phyloP scores from a whole-genome alignment of 2,329 filamentous ascomycete species.

The Xylaria sp. region DNA sequence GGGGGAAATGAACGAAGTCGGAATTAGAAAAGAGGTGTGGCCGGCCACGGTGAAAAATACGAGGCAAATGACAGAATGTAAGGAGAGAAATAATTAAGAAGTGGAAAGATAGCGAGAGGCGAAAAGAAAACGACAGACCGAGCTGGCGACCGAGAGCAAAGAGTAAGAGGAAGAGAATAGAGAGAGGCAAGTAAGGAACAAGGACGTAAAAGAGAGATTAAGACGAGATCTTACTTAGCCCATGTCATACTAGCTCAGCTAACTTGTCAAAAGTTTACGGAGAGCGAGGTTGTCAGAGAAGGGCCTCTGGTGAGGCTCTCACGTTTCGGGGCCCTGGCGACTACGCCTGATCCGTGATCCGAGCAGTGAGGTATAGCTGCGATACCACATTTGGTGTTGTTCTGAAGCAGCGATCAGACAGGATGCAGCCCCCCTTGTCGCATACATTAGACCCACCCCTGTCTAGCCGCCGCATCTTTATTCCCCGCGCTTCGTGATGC shows the following conservation, averaged over 20 bases:
- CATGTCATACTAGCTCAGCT: constrained; percentile 10
- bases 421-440: constrained; percentile 30
- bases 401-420: constrained; percentile 42
- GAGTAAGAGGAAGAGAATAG: constrained; percentile 30
- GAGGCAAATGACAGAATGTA: constrained; percentile 2
- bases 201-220: constrained; percentile 11
- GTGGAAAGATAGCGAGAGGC: constrained; percentile 38
- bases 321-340: constrained; percentile 30
- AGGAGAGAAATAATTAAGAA: constrained; percentile 27
- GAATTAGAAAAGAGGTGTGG: constrained; percentile 40
- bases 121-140: constrained; percentile 36
- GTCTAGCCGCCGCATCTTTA: constrained; percentile 28
- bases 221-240: constrained; percentile 11
- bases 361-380: constrained; percentile 26
- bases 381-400: constrained; percentile 30
- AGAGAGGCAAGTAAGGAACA: constrained; percentile 16
- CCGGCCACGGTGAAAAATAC: constrained; percentile 40
- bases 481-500: constrained; percentile 30
- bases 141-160: constrained; percentile 41
- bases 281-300: constrained; percentile 18
- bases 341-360: constrained; percentile 31
- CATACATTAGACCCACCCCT: constrained; percentile 28
- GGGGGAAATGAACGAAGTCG: constrained; percentile 18
- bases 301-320: constrained; percentile 26
- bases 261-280: constrained; percentile 16